Percentiles rank a stretch among this genome's conserved stretches.
These are phyloP conservation scores for Metschnikowia gruessii DNA, from an alignment of 805 yeast genomes.

Conservation along the genomic window DNA sequence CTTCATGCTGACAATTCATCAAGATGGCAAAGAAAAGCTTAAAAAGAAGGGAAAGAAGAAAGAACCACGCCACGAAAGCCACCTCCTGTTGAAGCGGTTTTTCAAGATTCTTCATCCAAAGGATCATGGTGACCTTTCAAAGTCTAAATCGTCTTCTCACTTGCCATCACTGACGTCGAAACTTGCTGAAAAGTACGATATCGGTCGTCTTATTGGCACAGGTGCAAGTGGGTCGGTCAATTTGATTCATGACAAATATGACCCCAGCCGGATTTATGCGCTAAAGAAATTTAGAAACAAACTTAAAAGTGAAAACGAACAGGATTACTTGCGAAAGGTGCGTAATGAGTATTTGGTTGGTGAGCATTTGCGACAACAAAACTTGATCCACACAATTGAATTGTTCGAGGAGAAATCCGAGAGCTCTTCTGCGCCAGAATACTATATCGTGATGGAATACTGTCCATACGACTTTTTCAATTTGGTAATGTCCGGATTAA, in stretches of 20 bases:
- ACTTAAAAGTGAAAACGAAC: constrained; percentile 56
- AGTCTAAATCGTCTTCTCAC: constrained; percentile 7
- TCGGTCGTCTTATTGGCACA: constrained; percentile 73
- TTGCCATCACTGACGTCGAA: constrained; percentile 20
- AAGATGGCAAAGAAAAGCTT: constrained; percentile 1
- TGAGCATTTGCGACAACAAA: constrained; percentile 66
- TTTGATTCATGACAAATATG: constrained; percentile 62
- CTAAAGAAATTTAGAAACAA: constrained; percentile 81
- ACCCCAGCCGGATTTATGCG: constrained; percentile 59
- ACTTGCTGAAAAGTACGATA: constrained; percentile 58
- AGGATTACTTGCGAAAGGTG: constrained; percentile 74
- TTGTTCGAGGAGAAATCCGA: constrained; percentile 56
- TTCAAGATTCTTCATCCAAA: constrained; percentile 46
- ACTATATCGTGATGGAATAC: constrained; percentile 86
- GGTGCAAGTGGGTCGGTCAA: constrained; percentile 97
- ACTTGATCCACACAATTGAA: constrained; percentile 78
- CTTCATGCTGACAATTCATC: constrained; percentile 5
- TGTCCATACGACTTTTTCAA: constrained; percentile 91
- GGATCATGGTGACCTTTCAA: constrained; percentile 13
- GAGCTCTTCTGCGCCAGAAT: constrained; percentile 23
- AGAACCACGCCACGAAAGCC: constrained; percentile 12
- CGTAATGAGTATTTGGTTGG: constrained; percentile 82
- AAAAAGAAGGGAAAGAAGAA: constrained; percentile 6
- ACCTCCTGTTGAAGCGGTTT: constrained; percentile 46
- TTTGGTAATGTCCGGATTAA: constrained; percentile 83